These are phyloP conservation scores for Colletotrichum theobromicola DNA, from an alignment of 2,329 filamentous ascomycete species.

Conservation along the genomic window DNA sequence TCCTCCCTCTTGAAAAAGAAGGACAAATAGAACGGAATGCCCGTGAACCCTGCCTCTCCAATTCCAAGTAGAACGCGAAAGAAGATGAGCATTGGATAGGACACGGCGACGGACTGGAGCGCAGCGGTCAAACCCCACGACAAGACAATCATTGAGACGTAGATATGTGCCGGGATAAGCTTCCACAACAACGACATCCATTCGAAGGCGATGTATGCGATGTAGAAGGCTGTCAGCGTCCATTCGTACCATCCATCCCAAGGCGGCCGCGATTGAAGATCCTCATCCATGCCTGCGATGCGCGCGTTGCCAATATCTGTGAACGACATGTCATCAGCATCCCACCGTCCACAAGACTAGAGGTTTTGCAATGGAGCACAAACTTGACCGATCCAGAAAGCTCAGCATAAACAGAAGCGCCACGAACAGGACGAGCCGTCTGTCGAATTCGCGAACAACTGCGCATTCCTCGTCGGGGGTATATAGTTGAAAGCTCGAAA, in stretches of 20 bases:
- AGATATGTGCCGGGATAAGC: slow-evolving; percentile 64
- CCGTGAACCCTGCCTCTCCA: slow-evolving; percentile 69
- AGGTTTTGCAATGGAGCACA: slow-evolving; percentile 27
- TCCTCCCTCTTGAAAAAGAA: slow-evolving; percentile 73
- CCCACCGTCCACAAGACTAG: not conserved
- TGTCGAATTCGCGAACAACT: slow-evolving; percentile 78
- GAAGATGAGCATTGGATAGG: slow-evolving; percentile 63
- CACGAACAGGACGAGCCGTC: slow-evolving; percentile 79
- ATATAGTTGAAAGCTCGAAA: slow-evolving; percentile 47
- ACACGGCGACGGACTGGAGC: slow-evolving; percentile 70
- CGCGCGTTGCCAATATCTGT: slow-evolving; percentile 67
- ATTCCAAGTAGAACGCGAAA: slow-evolving; percentile 64
- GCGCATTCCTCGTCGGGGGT: slow-evolving; percentile 72
- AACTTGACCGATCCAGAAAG: slow-evolving; percentile 87
- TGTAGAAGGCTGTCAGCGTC: slow-evolving; percentile 66
- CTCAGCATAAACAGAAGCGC: slow-evolving; percentile 83
- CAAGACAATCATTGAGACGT: slow-evolving; percentile 67
- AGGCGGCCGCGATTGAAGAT: slow-evolving; percentile 57
- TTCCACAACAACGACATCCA: slow-evolving; percentile 70
- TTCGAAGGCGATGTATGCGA: slow-evolving; percentile 68
- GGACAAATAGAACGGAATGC: slow-evolving; percentile 67
- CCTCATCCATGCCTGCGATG: slow-evolving; percentile 67
- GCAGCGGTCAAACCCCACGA: slow-evolving; percentile 83
- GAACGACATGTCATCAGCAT: not conserved
- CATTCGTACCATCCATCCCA: slow-evolving; percentile 60